Conservation (phyloP, 768 basidiomycete species). For the Vararia minispora region DNA sequence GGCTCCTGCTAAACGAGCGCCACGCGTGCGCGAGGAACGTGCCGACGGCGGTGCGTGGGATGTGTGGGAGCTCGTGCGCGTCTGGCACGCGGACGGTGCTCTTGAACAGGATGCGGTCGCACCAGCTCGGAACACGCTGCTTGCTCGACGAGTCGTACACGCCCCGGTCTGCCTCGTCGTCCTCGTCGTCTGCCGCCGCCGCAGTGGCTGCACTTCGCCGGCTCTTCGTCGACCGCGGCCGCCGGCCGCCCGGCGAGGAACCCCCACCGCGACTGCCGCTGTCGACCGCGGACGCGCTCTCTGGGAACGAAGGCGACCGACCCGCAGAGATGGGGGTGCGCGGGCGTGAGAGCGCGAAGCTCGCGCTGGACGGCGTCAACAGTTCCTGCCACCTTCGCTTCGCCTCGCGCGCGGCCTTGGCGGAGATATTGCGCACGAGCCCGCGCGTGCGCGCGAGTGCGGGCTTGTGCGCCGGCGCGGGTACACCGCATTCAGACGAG, state of each 20-base stretch:
- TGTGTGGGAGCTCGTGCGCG: constrained; percentile 22
- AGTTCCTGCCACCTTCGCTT: constrained; percentile 12
- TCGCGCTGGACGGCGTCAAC: constrained; percentile 2
- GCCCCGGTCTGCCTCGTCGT: constrained; percentile 40
- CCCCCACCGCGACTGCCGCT: constrained; percentile 22
- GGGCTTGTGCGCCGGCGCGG: not conserved
- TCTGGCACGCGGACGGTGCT: constrained; percentile 43
- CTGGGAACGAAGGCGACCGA: not conserved
- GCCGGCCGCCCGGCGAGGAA: too few species aligned
- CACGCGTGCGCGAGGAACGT: constrained; percentile 14
- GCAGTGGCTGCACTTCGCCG: constrained; percentile 18
- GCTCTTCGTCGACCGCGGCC: constrained; percentile 8
- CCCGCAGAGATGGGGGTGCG: not conserved
- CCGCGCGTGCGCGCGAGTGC: not conserved
- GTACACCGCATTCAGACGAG: constrained; percentile 3
- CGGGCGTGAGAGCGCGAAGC: constrained; percentile 1
- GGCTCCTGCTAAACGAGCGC: constrained; percentile 10
- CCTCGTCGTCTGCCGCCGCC: constrained; percentile 30
- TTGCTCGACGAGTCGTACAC: constrained; percentile 78
- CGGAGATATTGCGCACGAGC: constrained; percentile 13
- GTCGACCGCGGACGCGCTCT: constrained; percentile 10
- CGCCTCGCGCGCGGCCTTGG: constrained; percentile 13
- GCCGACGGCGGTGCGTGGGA: constrained; percentile 20
- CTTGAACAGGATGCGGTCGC: constrained; percentile 80
- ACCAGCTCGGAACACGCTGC: constrained; percentile 81